Conservation (phyloP, 2,329 filamentous ascomycete genomes). For the Escovopsis sp. region DNA sequence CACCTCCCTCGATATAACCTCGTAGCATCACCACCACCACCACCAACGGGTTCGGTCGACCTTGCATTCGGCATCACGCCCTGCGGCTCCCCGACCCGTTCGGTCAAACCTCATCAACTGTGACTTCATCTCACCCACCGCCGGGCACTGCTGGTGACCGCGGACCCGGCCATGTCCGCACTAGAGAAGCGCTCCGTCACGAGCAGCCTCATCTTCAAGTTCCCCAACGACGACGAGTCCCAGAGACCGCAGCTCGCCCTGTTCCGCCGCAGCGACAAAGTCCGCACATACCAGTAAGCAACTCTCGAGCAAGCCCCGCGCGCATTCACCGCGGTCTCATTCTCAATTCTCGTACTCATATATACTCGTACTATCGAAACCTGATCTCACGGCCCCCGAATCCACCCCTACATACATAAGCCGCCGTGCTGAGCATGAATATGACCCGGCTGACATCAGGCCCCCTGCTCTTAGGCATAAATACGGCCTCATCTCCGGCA, state of each 20-base stretch:
- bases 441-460: not conserved
- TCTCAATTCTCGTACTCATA: not conserved
- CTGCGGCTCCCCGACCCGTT: no score
- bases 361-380: no score
- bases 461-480: constrained; percentile 27
- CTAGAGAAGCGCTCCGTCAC: constrained; percentile 26
- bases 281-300: constrained; percentile 46
- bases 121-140: no score
- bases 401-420: no score
- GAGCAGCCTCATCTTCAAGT: constrained; percentile 36
- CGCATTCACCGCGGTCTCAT: not conserved
- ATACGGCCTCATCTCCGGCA: constrained; percentile 48
- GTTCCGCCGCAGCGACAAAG: constrained; percentile 44
- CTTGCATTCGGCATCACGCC: not conserved
- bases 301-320: constrained; percentile 24
- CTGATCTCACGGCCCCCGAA: no score
- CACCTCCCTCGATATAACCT: not conserved
- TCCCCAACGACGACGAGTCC: constrained; percentile 18
- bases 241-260: constrained; percentile 39
- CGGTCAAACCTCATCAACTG: no score
- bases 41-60: no score
- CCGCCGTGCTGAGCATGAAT: no score
- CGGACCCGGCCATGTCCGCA: constrained; percentile 8
- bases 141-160: no score
- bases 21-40: no score